Conservation (phyloP, 768 basidiomycete species). For the Russula abietina region DNA sequence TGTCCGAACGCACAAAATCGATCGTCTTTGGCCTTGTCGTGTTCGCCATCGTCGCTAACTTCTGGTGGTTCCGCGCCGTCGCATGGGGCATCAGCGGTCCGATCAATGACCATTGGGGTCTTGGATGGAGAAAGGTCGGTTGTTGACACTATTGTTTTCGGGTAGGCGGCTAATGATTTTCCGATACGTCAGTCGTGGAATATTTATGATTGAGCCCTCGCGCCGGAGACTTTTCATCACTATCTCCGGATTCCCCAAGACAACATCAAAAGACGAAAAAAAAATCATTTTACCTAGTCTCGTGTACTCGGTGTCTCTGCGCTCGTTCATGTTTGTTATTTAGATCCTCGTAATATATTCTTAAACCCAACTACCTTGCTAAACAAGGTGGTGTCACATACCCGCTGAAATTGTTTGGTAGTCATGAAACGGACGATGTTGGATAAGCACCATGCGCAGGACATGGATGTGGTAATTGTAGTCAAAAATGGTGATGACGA, state of each 20-base stretch:
- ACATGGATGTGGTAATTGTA: background rate
- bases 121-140: constrained; percentile 67
- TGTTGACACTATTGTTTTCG: background rate
- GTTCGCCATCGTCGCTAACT: constrained; percentile 58
- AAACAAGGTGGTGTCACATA: too few relatives aligned
- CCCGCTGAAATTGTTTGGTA: background rate
- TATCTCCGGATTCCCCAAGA: background rate
- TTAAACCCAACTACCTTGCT: background rate
- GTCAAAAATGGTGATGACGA: constrained; percentile 3
- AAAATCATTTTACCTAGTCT: background rate
- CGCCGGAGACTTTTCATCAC: background rate
- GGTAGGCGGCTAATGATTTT: background rate
- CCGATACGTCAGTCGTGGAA: constrained; percentile 32
- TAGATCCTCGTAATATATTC: constrained; percentile 21
- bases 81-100: constrained; percentile 93
- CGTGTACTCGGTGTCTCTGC: background rate
- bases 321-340: background rate
- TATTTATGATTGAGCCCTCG: constrained; percentile 24
- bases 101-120: constrained; percentile 69
- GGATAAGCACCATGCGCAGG: background rate
- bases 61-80: constrained; percentile 92
- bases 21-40: constrained; percentile 64
- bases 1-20: constrained; percentile 57
- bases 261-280: background rate
- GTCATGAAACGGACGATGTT: background rate